Percentiles rank a stretch among this genome's conserved stretches.
These are phyloP conservation scores for Zygoascus ofunaensis DNA, from an alignment of 805 yeast genomes.

Conservation along the genomic window DNA sequence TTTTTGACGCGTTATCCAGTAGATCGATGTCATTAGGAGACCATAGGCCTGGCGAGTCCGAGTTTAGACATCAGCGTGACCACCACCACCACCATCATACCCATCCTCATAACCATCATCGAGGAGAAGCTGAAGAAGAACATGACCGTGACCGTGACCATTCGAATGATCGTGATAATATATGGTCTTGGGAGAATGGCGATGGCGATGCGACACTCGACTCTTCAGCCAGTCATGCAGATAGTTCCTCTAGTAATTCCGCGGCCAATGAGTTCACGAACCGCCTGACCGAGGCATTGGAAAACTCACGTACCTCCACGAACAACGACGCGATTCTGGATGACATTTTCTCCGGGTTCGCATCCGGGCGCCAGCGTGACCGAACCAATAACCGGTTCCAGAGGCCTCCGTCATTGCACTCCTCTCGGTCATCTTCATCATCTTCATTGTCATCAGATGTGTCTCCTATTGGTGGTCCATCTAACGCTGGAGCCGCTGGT, in stretches of 20 bases:
- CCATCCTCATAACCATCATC: too few species aligned
- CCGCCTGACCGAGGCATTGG: neutral
- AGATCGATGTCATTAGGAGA: neutral
- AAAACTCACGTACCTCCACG: neutral
- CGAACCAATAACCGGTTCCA: neutral
- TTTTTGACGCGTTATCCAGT: constrained; percentile 14
- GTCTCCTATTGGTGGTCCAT: neutral
- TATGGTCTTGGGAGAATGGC: neutral
- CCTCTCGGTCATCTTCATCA: neutral
- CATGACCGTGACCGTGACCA: constrained; percentile 2
- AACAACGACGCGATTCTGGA: neutral
- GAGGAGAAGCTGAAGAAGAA: constrained; percentile 9
- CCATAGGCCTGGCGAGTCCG: neutral
- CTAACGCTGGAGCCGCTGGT: neutral
- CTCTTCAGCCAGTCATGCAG: neutral
- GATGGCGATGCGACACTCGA: neutral
- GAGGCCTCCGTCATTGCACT: neutral
- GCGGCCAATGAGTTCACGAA: neutral
- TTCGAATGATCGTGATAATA: constrained; percentile 6
- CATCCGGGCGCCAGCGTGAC: neutral
- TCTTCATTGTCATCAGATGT: neutral
- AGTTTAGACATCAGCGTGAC: neutral
- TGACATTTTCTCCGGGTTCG: constrained; percentile 3
- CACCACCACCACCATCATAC: too few species aligned
- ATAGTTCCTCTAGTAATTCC: neutral